Evolutionary conservation across 805 yeast genomes (phyloP), one percentile per base, ranked within the genome.

Genomic region (Candida gorgasii): DNA sequence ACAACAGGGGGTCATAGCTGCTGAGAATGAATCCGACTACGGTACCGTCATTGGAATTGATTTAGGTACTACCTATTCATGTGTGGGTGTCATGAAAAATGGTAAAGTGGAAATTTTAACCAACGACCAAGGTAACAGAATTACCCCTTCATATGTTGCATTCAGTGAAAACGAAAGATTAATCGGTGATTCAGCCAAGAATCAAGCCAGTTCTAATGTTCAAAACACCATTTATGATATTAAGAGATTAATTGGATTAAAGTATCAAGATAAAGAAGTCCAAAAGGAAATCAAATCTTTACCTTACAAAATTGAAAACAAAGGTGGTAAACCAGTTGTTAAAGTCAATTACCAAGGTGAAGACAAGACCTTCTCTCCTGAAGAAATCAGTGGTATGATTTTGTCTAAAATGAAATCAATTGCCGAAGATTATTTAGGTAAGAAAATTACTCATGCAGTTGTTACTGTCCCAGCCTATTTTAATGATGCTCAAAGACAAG

Each of bases 51-150:
- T 83, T 49, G 89, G 90, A 69, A 84, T 84, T 62, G 90, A 84
- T 73, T 80, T 84, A 69, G 90, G 90, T 73, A 84, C 90, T 46
- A 89, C 96, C 46, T 89, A 89, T 76, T 89, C 96, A 40, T 89
- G 97, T 82, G 97, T 89, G 50, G 97, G 96, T 58, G 95, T 89
- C 63, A 89, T 89, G 77, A 77, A 89, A 59, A 86, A 86, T 63
- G 95, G 92, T 56, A 79, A 86, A 65, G 97, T 90, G 41, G 97
- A 90, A 73, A 90, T 89, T 69, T 86, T 89, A 64, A 96, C 97
- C 61, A 89, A 89, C 67, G 97, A 90, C 70, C 97, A 89, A 78
- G 97, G 97, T 82, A 89, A 89, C 81, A 88, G 97, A 79, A 89
- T 90, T 47, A 90, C 97, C 44, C 97, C 97, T 45, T 90, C 97